Evolutionary conservation across 2,329 filamentous ascomycete genomes (phyloP).

Genomic region (Diaporthe citrichinensis): DNA sequence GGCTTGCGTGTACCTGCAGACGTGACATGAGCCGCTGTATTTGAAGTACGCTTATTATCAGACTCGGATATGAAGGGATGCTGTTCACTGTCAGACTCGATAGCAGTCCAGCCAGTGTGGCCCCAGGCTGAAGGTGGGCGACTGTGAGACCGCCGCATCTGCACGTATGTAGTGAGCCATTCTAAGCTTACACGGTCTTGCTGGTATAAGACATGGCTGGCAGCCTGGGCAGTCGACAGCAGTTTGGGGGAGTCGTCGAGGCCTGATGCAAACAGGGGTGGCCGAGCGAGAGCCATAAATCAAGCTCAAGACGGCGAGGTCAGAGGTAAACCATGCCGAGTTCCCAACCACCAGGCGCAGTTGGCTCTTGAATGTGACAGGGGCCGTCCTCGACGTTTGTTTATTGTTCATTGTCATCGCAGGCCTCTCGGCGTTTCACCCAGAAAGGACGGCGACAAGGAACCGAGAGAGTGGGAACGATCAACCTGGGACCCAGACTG

Average conservation of each 20-base stretch:
- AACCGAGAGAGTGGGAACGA: neutral
- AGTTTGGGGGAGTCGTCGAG: neutral
- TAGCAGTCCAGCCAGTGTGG: too few species aligned
- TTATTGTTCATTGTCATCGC: conserved; percentile 4
- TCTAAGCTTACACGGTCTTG: conserved; percentile 22
- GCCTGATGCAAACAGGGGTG: neutral
- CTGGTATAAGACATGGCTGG: neutral
- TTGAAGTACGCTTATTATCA: conserved; percentile 13
- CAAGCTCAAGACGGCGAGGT: conserved; percentile 20
- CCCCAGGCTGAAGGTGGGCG: neutral
- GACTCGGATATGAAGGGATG: neutral
- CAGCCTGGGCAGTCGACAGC: neutral
- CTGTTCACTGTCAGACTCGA: neutral
- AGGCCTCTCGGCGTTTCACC: conserved; percentile 31
- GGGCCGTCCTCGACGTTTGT: neutral
- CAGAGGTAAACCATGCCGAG: neutral
- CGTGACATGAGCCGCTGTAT: neutral
- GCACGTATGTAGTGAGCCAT: neutral
- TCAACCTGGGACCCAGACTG: neutral
- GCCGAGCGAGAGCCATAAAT: conserved; percentile 1
- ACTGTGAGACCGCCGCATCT: neutral
- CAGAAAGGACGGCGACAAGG: conserved; percentile 4
- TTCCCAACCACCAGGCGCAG: conserved; percentile 28
- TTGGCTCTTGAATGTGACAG: conserved; percentile 5
- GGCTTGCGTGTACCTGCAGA: conserved; percentile 28